Conservation (phyloP, 768 basidiomycete genomes). For the Lactarius quietus region DNA sequence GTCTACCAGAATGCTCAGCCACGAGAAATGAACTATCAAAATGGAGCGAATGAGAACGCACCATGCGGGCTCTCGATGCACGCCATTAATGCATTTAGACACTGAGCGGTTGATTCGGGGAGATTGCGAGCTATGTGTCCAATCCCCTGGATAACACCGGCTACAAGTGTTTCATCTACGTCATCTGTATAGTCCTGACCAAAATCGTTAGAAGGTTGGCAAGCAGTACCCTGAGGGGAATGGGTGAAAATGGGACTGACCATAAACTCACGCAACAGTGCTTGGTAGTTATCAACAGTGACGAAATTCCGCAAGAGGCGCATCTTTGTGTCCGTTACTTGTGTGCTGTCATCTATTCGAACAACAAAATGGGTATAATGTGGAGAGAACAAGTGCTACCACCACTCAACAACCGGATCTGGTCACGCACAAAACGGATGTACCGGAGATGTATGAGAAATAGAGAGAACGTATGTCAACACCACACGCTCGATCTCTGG, state of each 20-base stretch:
- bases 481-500: conserved; percentile 74
- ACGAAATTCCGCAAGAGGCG: conserved; percentile 65
- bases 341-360: conserved; percentile 58
- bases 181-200: conserved; percentile 79
- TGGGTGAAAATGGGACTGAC: conserved; percentile 43
- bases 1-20: conserved; percentile 44
- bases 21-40: background rate
- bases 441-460: conserved; percentile 67
- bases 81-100: conserved; percentile 67
- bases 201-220: background rate
- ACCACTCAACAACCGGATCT: conserved; percentile 3
- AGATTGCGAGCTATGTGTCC: conserved; percentile 69
- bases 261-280: conserved; percentile 78
- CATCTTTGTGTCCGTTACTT: conserved; percentile 74
- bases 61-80: conserved; percentile 81
- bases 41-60: conserved; percentile 9
- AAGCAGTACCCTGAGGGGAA: background rate
- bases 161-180: conserved; percentile 64
- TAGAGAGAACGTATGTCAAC: conserved; percentile 62
- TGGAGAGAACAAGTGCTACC: conserved; percentile 58
- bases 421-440: conserved; percentile 30
- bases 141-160: conserved; percentile 69
- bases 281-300: conserved; percentile 60
- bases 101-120: conserved; percentile 66
- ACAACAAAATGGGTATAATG: conserved; percentile 68